Conservation (phyloP, 2,329 filamentous ascomycete genomes). For the Periconia digitata region DNA sequence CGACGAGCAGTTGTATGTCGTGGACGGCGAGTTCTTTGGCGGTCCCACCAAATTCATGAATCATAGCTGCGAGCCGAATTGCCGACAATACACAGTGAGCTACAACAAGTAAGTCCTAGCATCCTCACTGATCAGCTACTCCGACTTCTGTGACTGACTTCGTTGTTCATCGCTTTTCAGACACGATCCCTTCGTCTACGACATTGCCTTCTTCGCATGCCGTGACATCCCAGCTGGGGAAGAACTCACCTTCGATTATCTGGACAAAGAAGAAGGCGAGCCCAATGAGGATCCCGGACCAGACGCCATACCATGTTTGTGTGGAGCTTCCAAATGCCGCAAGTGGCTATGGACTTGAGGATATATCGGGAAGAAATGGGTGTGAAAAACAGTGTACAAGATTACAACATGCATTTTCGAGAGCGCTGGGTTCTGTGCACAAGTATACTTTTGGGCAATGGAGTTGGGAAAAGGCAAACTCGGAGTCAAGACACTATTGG, state of each 20-base stretch:
- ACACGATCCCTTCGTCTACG: slow-evolving; percentile 73
- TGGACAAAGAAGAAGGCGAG: slow-evolving; percentile 61
- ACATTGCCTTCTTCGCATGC: slow-evolving; percentile 74
- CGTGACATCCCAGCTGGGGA: slow-evolving; percentile 64
- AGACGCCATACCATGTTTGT: slow-evolving; percentile 49
- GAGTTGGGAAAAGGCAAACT: too few relatives aligned
- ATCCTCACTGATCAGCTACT: too few relatives aligned
- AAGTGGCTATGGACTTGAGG: slow-evolving; percentile 63
- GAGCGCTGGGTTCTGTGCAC: too few relatives aligned
- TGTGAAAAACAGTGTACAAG: too few relatives aligned
- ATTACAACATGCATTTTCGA: too few relatives aligned
- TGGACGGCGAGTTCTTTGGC: slow-evolving; percentile 73
- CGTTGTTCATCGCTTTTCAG: too few relatives aligned
- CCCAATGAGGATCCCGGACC: slow-evolving; percentile 49
- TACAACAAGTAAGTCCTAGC: too few relatives aligned
- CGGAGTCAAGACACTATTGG: too few relatives aligned
- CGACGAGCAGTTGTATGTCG: slow-evolving; percentile 46
- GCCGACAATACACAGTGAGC: slow-evolving; percentile 76
- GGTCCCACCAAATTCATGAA: slow-evolving; percentile 82
- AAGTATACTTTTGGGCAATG: too few relatives aligned
- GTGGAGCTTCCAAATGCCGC: slow-evolving; percentile 66
- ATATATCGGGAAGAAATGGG: background rate
- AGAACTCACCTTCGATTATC: slow-evolving; percentile 80
- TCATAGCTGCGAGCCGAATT: slow-evolving; percentile 77
- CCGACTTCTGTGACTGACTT: too few relatives aligned